Base-by-base conservation (phyloP, 306 rosid species). In the Malus orientalis region DNA sequence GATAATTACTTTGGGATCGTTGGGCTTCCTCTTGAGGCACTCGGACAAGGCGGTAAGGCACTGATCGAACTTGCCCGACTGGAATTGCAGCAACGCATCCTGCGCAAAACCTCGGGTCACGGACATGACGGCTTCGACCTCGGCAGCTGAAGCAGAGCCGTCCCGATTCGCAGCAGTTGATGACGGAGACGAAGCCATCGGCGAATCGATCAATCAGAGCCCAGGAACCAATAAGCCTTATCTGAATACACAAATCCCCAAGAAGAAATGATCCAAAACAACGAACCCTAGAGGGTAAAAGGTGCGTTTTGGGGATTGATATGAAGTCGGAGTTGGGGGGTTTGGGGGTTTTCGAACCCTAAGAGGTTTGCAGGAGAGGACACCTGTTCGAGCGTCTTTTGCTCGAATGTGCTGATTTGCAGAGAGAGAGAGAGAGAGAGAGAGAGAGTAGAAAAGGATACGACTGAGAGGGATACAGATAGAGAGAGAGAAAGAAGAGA, bases 51-150 rank as follows among this genome's bases (percentile, higher is more conserved):
- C 90, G 55, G 89, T 88, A 20, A 80, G 86, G 67, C 98, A 92
- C 74, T 89, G 94, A 32, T 83, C 86, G 81, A 88, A 92, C 89
- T 91, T 96, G 44, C 88, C 89, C 5, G 96, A 87, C 85, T 92
- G 99, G 74, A 91, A 96, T 80, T 86, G 93, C 91, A 84, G 74
- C 36, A 88, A 88, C 13, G 99, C 99, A 12, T 96, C 98, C 85
- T 89, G 91, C 44, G 98, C 87, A 6, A 88, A 87, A 6, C 89
- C 90, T 8, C 91, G 85, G 29, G 85, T 63, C 29, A 78, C 86
- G 3, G 96, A 77, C 75, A 86, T 71, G 57, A 86, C 86, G 40
- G 81, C 96, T 42, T 91, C 98, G 27, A 89, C 97, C 55, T 91
- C 97, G 13, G 87, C 54, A 25, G 83, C 80, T 12, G 64, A 80